These are phyloP conservation scores for Neonectria ditissima DNA, from an alignment of 2,329 filamentous ascomycete species.

Conservation along the genomic window DNA sequence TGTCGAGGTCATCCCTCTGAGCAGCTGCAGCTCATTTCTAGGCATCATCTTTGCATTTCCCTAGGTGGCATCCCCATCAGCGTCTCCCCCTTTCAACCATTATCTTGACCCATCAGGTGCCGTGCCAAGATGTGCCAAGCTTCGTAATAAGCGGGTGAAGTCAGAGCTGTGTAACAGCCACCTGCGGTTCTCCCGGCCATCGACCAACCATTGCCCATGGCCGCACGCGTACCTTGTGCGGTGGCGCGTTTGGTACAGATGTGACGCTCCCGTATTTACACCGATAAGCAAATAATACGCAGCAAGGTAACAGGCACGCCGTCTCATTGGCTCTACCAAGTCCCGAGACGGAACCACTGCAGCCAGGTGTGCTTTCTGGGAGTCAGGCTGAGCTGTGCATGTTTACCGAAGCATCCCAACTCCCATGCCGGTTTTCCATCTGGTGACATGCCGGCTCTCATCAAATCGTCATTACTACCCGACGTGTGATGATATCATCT, in stretches of 20 bases:
- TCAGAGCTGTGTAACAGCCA: slow-evolving; percentile 1
- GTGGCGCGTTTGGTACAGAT: slow-evolving; percentile 6
- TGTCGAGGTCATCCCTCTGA: not conserved
- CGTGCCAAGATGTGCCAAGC: slow-evolving; percentile 22
- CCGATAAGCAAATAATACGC: slow-evolving; percentile 11
- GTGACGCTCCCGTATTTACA: slow-evolving; percentile 11
- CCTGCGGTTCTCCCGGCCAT: slow-evolving; percentile 3
- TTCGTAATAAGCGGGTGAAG: slow-evolving; percentile 18
- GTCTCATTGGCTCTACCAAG: not conserved
- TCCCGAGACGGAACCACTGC: not conserved
- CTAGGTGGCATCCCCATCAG: not conserved
- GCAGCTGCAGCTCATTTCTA: not conserved
- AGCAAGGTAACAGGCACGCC: not conserved
- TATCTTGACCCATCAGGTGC: not conserved
- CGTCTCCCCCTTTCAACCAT: not conserved
- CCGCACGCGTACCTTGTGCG: slow-evolving; percentile 1
- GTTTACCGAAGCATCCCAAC: not conserved
- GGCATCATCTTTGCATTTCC: not conserved
- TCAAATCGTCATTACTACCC: not conserved
- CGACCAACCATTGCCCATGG: slow-evolving; percentile 6
- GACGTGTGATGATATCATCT: slow-evolving; percentile 17
- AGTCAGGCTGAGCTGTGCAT: slow-evolving; percentile 6
- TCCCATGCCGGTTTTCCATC: not conserved
- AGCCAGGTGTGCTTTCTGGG: not conserved
- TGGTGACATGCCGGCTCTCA: slow-evolving; percentile 1